These are phyloP conservation scores for Albifimbria verrucaria DNA, from an alignment of 2,329 filamentous ascomycete species.

Conservation along the genomic window DNA sequence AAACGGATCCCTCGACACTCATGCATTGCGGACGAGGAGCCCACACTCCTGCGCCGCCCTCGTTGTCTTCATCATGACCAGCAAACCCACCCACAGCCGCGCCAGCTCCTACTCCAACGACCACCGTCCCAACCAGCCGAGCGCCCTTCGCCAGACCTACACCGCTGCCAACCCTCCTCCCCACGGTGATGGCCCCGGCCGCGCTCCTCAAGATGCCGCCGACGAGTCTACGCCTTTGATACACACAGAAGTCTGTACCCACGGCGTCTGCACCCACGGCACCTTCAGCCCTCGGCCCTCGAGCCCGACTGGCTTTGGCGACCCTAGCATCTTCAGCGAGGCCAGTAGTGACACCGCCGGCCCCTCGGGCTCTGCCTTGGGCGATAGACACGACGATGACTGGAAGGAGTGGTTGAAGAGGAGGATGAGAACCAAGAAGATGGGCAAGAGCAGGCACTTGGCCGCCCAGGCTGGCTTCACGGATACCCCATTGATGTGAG, in stretches of 20 bases:
- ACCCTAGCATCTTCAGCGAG: slow-evolving; percentile 18
- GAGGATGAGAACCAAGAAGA: slow-evolving; percentile 60
- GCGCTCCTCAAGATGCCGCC: slow-evolving; percentile 14
- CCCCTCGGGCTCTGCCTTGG: slow-evolving; percentile 4
- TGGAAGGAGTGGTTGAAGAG: slow-evolving; percentile 49
- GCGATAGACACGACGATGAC: slow-evolving; percentile 21
- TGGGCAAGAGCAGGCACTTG: slow-evolving; percentile 69
- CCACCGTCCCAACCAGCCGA: slow-evolving; percentile 41
- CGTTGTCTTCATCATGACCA: slow-evolving; percentile 16
- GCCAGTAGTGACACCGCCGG: slow-evolving; percentile 28
- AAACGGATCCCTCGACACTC: neutral
- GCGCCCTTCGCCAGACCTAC: slow-evolving; percentile 43
- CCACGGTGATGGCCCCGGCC: slow-evolving; percentile 17
- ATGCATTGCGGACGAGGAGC: neutral
- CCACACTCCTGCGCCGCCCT: neutral
- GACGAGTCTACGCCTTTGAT: slow-evolving; percentile 53
- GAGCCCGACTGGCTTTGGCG: slow-evolving; percentile 37
- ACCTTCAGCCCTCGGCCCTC: slow-evolving; percentile 69
- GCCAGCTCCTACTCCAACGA: slow-evolving; percentile 24
- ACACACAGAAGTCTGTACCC: slow-evolving; percentile 17
- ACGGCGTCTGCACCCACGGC: slow-evolving; percentile 64
- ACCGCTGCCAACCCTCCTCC: slow-evolving; percentile 23
- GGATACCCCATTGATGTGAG: slow-evolving; percentile 71
- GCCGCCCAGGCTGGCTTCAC: slow-evolving; percentile 71
- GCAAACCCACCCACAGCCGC: slow-evolving; percentile 22